phyloP scores from a whole-genome alignment of 2,329 filamentous ascomycete species.

The Botryotinia convoluta region DNA sequence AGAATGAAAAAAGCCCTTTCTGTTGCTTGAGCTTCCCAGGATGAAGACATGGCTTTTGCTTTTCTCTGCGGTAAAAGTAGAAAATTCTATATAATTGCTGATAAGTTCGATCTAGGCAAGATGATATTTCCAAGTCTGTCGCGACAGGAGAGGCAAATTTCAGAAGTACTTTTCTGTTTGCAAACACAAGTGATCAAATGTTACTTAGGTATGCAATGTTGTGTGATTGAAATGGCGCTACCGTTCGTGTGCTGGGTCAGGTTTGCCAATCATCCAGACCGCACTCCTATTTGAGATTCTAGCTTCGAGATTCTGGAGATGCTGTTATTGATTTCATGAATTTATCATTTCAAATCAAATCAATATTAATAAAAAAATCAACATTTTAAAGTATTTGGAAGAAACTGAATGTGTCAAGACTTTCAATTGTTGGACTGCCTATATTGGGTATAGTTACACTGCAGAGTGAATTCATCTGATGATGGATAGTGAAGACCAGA shows the following conservation, averaged over 20 bases:
- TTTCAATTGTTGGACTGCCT: background rate
- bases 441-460: slow-evolving; percentile 11
- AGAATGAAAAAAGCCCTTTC: slow-evolving; percentile 2
- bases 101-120: background rate
- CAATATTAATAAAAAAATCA: background rate
- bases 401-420: background rate
- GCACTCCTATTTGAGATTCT: background rate
- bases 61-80: background rate
- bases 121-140: background rate
- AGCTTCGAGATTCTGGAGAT: background rate
- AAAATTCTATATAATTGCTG: background rate
- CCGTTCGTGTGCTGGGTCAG: background rate
- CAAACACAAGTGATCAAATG: background rate
- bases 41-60: slow-evolving; percentile 2
- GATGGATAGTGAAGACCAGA: background rate
- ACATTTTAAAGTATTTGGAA: background rate
- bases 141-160: background rate
- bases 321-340: background rate
- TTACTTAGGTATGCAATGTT: background rate
- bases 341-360: background rate
- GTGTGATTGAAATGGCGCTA: background rate
- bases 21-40: background rate
- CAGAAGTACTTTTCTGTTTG: background rate
- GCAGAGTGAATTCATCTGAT: slow-evolving; percentile 5
- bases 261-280: background rate